Conservation (phyloP, 345 rosid species). For the Mercurialis annua region DNA sequence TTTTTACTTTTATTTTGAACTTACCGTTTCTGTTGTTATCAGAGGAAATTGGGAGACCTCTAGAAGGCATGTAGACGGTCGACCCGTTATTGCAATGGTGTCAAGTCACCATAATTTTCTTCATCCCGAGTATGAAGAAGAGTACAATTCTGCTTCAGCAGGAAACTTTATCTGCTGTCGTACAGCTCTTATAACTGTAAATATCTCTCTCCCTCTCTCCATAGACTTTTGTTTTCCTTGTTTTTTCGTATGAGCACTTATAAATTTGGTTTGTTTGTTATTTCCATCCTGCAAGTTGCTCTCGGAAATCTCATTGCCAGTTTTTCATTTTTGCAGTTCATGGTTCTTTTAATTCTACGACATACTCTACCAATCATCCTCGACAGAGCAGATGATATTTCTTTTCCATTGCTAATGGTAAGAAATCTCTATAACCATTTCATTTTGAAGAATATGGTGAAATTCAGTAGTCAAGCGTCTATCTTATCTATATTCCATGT, state of each 20-base stretch:
- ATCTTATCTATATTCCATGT: neutral
- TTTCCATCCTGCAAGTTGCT: slow-evolving; percentile 4
- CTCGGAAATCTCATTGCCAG: neutral
- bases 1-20: neutral
- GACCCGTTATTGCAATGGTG: slow-evolving; percentile 63
- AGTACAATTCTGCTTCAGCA: slow-evolving; percentile 48
- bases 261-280: neutral
- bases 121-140: slow-evolving; percentile 41
- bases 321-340: slow-evolving; percentile 53
- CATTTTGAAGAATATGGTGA: neutral
- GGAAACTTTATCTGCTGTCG: slow-evolving; percentile 60
- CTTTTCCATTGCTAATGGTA: slow-evolving; percentile 61
- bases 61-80: slow-evolving; percentile 43
- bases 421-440: neutral
- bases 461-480: neutral
- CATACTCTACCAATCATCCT: slow-evolving; percentile 70
- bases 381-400: slow-evolving; percentile 34
- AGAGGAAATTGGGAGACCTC: slow-evolving; percentile 83
- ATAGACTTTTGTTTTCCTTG: neutral
- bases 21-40: slow-evolving; percentile 4
- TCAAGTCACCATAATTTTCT: slow-evolving; percentile 52
- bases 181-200: slow-evolving; percentile 58
- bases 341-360: slow-evolving; percentile 71
- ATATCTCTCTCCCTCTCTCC: slow-evolving; percentile 9
- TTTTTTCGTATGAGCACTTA: neutral